phyloP scores from a whole-genome alignment of 106 monocot genomes.

The Posidonia australis region DNA sequence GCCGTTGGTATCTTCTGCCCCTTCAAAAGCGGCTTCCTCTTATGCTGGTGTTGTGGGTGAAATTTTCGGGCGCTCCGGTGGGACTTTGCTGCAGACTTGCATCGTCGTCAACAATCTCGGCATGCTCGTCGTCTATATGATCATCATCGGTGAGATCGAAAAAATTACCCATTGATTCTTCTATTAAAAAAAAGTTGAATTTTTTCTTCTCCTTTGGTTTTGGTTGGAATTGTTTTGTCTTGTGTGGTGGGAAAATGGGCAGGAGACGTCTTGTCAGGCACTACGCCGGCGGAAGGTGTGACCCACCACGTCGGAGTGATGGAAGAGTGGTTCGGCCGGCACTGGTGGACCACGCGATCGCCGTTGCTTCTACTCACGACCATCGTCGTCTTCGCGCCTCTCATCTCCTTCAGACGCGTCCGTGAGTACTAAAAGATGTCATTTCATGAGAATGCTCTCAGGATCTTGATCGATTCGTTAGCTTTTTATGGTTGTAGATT shows the following conservation, averaged over 20 bases:
- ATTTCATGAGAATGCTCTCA: neutral
- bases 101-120: slow-evolving; percentile 22
- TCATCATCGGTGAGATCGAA: slow-evolving; percentile 19
- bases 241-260: neutral
- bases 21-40: neutral
- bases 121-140: slow-evolving; percentile 26
- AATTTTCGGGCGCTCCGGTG: slow-evolving; percentile 7
- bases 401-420: slow-evolving; percentile 8
- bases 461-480: no score
- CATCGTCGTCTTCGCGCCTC: slow-evolving; percentile 13
- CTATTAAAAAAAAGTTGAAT: neutral
- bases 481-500: slow-evolving; percentile 4
- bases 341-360: slow-evolving; percentile 16
- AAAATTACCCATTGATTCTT: neutral
- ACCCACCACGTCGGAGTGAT: slow-evolving; percentile 9
- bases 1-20: neutral
- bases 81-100: slow-evolving; percentile 11
- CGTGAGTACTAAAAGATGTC: neutral
- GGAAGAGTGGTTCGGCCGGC: slow-evolving; percentile 16
- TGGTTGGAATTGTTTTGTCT: neutral
- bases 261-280: slow-evolving; percentile 23
- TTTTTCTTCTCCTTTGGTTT: neutral
- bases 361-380: slow-evolving; percentile 2
- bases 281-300: neutral
- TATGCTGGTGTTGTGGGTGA: slow-evolving; percentile 12